phyloP scores from a whole-genome alignment of 1,139 yeast species.

The Suhomyces bokatorum region DNA sequence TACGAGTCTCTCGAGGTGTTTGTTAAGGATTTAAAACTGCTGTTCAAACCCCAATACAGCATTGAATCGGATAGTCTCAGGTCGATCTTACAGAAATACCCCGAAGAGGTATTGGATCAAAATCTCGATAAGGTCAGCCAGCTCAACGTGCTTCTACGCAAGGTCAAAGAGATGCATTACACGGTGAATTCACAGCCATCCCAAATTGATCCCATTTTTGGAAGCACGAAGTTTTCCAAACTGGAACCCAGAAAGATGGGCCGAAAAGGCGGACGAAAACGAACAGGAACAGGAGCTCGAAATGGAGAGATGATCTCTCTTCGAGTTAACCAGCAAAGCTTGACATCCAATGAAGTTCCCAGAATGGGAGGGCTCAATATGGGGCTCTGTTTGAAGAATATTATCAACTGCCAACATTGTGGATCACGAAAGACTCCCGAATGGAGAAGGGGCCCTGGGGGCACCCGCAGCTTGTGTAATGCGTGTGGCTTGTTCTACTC shows the following conservation, averaged over 20 bases:
- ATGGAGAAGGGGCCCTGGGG: constrained; percentile 50
- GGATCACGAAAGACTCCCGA: constrained; percentile 39
- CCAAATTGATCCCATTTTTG: not conserved
- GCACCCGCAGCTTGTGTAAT: constrained; percentile 45
- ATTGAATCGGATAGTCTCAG: not conserved
- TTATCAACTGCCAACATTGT: constrained; percentile 16
- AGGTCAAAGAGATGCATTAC: not conserved
- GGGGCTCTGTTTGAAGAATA: constrained; percentile 6
- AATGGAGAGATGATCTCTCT: constrained; percentile 1
- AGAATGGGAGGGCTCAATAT: constrained; percentile 10
- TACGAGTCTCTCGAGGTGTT: constrained; percentile 1
- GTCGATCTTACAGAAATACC: not conserved
- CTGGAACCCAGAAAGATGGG: too few species aligned
- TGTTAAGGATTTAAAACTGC: not conserved
- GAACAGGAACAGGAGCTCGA: not conserved
- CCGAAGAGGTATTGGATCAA: not conserved
- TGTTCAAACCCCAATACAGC: not conserved
- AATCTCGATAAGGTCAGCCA: not conserved
- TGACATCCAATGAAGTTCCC: not conserved
- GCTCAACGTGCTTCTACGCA: not conserved
- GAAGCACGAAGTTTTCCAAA: too few species aligned
- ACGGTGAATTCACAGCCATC: not conserved
- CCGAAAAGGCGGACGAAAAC: too few species aligned
- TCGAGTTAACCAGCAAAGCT: not conserved
- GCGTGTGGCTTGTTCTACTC: constrained; percentile 49